A percentile compares a stretch with the other conserved stretches of the same genome.
phyloP scores from a whole-genome alignment of 1,284 basidiomycete genomes.

The Flammula alnicola region DNA sequence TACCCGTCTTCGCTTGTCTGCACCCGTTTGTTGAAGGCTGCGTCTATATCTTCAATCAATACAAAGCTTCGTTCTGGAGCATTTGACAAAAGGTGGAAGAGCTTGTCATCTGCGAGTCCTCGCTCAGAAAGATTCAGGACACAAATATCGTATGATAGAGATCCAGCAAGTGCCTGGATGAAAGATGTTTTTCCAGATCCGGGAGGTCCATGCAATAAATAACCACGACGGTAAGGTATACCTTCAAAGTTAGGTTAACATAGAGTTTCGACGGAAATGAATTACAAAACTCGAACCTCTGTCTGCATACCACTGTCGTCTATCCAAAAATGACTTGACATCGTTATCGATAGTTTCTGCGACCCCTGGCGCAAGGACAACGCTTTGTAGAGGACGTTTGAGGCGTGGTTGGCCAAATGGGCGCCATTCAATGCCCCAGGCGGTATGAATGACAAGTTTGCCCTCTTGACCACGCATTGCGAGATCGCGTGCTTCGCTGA shows the following conservation, averaged over 20 bases:
- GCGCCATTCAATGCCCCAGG: conserved; percentile 96
- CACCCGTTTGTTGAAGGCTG: conserved; percentile 93
- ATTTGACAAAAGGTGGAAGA: conserved; percentile 92
- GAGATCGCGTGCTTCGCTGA: conserved; percentile 88
- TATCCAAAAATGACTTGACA: conserved; percentile 79
- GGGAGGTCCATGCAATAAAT: conserved; percentile 94
- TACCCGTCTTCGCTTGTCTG: conserved; percentile 91
- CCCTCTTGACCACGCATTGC: conserved; percentile 90
- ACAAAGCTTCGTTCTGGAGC: conserved; percentile 93
- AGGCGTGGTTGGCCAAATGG: conserved; percentile 93
- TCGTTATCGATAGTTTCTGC: conserved; percentile 84
- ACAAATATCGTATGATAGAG: conserved; percentile 94
- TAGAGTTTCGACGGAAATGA: neutral
- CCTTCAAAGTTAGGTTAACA: conserved; percentile 46
- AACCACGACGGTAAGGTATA: conserved; percentile 96
- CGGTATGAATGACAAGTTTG: conserved; percentile 95
- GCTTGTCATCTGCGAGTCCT: conserved; percentile 95
- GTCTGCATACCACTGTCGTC: conserved; percentile 96
- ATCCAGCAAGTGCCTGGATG: conserved; percentile 96
- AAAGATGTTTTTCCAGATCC: conserved; percentile 99
- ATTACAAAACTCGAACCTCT: conserved; percentile 67
- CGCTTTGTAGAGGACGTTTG: conserved; percentile 88
- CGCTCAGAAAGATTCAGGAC: conserved; percentile 96
- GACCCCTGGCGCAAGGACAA: conserved; percentile 86
- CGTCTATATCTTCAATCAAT: conserved; percentile 96